phyloP scores from a whole-genome alignment of 2,329 filamentous ascomycete genomes.

The Fusarium humuli region DNA sequence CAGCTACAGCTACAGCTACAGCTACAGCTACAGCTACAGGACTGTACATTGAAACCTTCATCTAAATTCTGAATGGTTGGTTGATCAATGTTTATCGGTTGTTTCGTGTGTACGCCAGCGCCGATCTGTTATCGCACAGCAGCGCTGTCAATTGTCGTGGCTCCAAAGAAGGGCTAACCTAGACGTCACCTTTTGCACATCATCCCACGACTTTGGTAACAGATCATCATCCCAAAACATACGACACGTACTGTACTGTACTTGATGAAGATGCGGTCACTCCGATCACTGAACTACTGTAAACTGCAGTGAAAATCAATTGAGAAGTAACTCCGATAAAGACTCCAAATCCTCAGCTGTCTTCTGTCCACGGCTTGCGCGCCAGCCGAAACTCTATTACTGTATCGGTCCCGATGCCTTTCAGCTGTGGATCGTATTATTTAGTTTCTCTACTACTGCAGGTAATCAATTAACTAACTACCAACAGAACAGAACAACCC shows the following conservation, averaged over 20 bases:
- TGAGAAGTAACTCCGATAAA: constrained; percentile 14
- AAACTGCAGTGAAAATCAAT: not conserved
- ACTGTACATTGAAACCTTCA: not conserved
- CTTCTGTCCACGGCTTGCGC: constrained; percentile 8
- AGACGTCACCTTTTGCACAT: constrained; percentile 30
- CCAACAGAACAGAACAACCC: constrained; percentile 8
- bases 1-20: not conserved
- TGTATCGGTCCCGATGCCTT: not conserved
- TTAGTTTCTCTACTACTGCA: not conserved
- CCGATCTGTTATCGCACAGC: constrained; percentile 27
- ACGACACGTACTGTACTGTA: not conserved
- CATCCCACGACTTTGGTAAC: constrained; percentile 24
- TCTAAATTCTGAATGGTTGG: not conserved
- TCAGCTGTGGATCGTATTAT: constrained; percentile 3
- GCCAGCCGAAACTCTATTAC: constrained; percentile 32
- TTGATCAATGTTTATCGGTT: constrained; percentile 5
- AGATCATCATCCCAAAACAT: constrained; percentile 25
- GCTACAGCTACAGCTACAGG: not conserved
- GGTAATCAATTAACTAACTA: constrained; percentile 5
- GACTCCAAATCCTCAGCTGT: not conserved
- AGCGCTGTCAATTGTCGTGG: constrained; percentile 29
- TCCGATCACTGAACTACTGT: not conserved
- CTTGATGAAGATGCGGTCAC: not conserved
- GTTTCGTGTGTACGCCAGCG: constrained; percentile 37
- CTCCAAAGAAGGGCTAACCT: constrained; percentile 27